Conservation (phyloP, 2,329 filamentous ascomycete genomes). For the Aureobasidium musti region DNA sequence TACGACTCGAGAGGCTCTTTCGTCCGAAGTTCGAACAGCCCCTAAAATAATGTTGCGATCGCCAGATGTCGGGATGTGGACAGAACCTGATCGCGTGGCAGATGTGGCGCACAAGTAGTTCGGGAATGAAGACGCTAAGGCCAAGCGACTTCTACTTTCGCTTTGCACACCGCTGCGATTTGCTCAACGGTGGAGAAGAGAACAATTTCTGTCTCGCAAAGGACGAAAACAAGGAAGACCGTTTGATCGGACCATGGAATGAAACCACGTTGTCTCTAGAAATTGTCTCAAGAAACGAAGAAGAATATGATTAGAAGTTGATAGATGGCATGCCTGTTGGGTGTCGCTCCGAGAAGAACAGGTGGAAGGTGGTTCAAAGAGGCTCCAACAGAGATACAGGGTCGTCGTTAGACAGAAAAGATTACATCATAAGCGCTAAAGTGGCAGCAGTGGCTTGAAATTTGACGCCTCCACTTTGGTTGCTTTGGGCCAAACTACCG, state of each 20-base stretch:
- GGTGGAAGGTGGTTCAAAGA: not conserved
- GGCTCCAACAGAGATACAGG: not conserved
- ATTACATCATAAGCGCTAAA: constrained; percentile 20
- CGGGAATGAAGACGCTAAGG: constrained; percentile 1
- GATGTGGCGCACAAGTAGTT: constrained; percentile 1
- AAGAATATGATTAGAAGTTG: not conserved
- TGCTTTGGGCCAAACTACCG: constrained; percentile 6
- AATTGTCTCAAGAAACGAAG: not conserved
- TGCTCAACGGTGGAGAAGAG: constrained; percentile 21
- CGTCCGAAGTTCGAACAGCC: not conserved
- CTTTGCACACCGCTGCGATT: constrained; percentile 15
- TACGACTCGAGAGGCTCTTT: not conserved
- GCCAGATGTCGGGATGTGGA: constrained; percentile 12
- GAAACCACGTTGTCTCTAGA: not conserved
- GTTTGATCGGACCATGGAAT: constrained; percentile 4
- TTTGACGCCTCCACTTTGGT: not conserved
- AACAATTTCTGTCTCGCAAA: not conserved
- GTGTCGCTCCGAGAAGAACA: not conserved
- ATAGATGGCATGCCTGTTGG: not conserved
- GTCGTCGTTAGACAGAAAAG: not conserved
- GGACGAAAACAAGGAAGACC: not conserved
- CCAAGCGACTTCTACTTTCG: not conserved
- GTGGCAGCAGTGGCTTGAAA: constrained; percentile 24
- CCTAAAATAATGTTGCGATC: not conserved
- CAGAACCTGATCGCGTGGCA: constrained; percentile 21